Conservation (phyloP, 2,329 filamentous ascomycete species). For the Fusarium sambucinum region DNA sequence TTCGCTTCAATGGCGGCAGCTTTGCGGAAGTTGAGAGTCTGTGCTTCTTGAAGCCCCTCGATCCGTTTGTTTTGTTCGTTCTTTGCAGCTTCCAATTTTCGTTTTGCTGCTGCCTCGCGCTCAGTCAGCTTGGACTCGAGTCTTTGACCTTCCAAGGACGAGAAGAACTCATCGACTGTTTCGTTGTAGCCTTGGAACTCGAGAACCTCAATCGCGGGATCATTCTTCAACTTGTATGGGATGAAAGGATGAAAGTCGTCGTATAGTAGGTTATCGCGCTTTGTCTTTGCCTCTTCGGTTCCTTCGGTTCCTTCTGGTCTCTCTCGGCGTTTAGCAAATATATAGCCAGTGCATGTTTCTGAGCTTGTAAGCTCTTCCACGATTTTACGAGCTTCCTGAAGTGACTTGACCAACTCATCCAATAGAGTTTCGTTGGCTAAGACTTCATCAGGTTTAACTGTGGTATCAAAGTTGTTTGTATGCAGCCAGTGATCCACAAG, state of each 20-base stretch:
- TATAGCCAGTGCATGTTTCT: slow-evolving; percentile 81
- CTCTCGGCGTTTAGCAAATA: slow-evolving; percentile 77
- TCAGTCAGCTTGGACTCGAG: slow-evolving; percentile 86
- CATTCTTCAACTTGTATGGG: slow-evolving; percentile 80
- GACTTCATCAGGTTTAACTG: slow-evolving; percentile 75
- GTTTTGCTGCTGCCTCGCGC: slow-evolving; percentile 82
- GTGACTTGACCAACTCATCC: slow-evolving; percentile 73
- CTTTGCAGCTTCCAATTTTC: slow-evolving; percentile 86
- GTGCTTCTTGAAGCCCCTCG: slow-evolving; percentile 83
- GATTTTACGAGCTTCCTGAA: slow-evolving; percentile 77
- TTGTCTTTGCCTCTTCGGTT: slow-evolving; percentile 53
- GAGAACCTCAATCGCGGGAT: slow-evolving; percentile 74
- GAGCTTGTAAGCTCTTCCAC: slow-evolving; percentile 76
- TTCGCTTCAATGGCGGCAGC: slow-evolving; percentile 93
- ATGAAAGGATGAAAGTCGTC: slow-evolving; percentile 96
- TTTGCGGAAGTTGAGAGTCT: slow-evolving; percentile 86
- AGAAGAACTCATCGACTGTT: slow-evolving; percentile 97
- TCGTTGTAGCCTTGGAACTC: slow-evolving; percentile 89
- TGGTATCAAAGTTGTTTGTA: slow-evolving; percentile 75
- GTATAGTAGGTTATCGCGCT: slow-evolving; percentile 73
- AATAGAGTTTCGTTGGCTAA: slow-evolving; percentile 74
- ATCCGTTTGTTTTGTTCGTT: slow-evolving; percentile 87
- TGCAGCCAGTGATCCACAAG: slow-evolving; percentile 88
- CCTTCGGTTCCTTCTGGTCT: slow-evolving; percentile 44
- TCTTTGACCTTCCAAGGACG: slow-evolving; percentile 93